These are phyloP conservation scores for Boletus coccyginus DNA, from an alignment of 768 basidiomycete genomes.

Conservation along the genomic window DNA sequence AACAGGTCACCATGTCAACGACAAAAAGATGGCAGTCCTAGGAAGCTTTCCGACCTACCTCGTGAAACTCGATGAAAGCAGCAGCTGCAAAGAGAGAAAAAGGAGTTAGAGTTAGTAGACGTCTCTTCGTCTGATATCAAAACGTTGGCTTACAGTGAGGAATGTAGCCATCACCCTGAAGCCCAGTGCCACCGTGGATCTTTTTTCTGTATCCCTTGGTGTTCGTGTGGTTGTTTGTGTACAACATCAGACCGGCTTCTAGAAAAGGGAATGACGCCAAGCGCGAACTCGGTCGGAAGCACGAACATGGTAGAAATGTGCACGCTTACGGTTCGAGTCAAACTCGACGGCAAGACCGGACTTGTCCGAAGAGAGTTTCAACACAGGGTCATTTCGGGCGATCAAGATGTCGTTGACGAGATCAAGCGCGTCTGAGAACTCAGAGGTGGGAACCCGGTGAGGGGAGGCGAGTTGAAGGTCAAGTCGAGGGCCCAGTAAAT, in stretches of 20 bases:
- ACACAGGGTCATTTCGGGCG: conserved; percentile 40
- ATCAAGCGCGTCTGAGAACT: conserved; percentile 43
- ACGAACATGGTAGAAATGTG: background rate
- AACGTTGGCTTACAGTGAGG: conserved; percentile 46
- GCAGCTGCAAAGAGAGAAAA: conserved; percentile 39
- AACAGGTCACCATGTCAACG: background rate
- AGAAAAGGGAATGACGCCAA: background rate
- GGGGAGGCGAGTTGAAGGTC: conserved; percentile 37
- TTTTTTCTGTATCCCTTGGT: conserved; percentile 56
- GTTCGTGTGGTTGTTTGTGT: conserved; percentile 56
- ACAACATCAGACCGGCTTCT: conserved; percentile 79
- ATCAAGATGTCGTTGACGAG: conserved; percentile 36
- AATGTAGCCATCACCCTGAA: conserved; percentile 55
- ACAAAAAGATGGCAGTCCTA: background rate
- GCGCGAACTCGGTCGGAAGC: background rate
- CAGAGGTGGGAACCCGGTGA: conserved; percentile 44
- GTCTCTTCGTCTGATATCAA: background rate
- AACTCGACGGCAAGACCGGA: conserved; percentile 62
- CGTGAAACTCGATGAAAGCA: conserved; percentile 68
- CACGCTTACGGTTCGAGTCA: conserved; percentile 64
- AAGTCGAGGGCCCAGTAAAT: conserved; percentile 45
- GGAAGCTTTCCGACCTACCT: conserved; percentile 34
- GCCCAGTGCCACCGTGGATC: conserved; percentile 74
- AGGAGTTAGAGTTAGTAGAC: background rate
- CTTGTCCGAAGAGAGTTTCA: conserved; percentile 51